Conservation (phyloP, 2,329 filamentous ascomycete species). For the Trichoderma pleuroti region DNA sequence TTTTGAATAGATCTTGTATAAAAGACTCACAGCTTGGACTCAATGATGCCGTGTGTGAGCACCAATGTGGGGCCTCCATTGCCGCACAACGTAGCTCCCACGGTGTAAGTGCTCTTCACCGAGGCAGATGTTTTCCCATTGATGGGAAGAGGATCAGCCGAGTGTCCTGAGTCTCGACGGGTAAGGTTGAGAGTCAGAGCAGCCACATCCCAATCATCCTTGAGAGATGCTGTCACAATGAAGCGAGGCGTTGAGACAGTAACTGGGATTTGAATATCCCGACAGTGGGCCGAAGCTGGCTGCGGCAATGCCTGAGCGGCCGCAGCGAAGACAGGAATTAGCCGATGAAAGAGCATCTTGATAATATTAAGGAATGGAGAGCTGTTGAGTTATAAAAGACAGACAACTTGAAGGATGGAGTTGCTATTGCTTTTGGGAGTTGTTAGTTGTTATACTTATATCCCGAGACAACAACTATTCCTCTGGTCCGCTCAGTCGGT, state of each 20-base stretch:
- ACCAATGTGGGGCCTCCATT: constrained; percentile 3
- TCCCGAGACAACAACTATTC: background rate
- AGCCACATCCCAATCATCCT: constrained; percentile 8
- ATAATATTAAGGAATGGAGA: background rate
- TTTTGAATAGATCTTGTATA: background rate
- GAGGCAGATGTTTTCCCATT: background rate
- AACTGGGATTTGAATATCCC: constrained; percentile 4
- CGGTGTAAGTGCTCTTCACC: constrained; percentile 4
- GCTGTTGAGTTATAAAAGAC: background rate
- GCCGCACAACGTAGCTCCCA: background rate
- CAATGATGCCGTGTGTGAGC: background rate
- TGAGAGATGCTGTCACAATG: background rate
- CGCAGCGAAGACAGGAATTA: background rate
- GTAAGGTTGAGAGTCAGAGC: constrained; percentile 7
- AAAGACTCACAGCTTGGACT: background rate
- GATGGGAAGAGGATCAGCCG: background rate
- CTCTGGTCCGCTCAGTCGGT: background rate
- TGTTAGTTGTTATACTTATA: background rate
- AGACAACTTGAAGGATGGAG: background rate
- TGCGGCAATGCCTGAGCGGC: constrained; percentile 1
- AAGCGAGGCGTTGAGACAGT: constrained; percentile 5
- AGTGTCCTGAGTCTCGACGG: background rate
- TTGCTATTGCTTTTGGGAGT: background rate
- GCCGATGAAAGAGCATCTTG: background rate
- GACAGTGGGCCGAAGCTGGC: background rate